Base-by-base conservation (phyloP, 1,284 basidiomycete species). In the Apiotrichum montevideense region DNA sequence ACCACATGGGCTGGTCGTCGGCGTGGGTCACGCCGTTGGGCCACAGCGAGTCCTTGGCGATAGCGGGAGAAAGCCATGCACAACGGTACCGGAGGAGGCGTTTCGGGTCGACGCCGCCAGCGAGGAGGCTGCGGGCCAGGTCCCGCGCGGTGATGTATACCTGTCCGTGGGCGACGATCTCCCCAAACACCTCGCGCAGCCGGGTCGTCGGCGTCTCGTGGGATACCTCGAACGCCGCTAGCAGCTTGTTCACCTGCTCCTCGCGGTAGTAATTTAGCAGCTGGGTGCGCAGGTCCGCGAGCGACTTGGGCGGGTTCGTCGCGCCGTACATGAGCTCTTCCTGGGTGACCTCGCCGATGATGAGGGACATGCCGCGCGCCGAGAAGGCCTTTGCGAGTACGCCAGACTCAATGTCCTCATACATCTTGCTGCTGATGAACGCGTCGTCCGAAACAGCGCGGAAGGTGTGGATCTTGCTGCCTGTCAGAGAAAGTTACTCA, bases 281-380 rank as follows among this genome's bases (percentile, higher is more conserved):
- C 61, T 66, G 63, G 13, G 51, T 47, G 13, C 46, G 29, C 13
- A 66, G 54, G 55, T 57, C 59, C 10, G 45, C 47, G 0, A 52
- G 35, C 21, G 54, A 40, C 41, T 41, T 47, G 2, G 64, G 64
- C 15, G 64, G 61, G 59, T 66, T 66, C 15, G 63, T 66, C 13
- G 53, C 60, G 34, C 55, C 55, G 51, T 66, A 66, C 51, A 66
- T 45, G 29, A 63, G 54, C 54, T 66, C 64, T 48, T 68, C 66
- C 35, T 62, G 41, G 29, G 59, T 35, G 33, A 58, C 57, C 53
- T 68, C 66, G 46, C 66, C 66, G 37, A 68, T 61, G 43, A 64
- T 51, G 15, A 64, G 35, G 10, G 62, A 57, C 56, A 68, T 63
- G 43, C 56, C 56, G 47, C 63, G 62, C 29, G 46, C 49, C 11